Evolutionary conservation across 2,329 filamentous ascomycete species (phyloP).

Genomic region (Fusarium drepaniforme): DNA sequence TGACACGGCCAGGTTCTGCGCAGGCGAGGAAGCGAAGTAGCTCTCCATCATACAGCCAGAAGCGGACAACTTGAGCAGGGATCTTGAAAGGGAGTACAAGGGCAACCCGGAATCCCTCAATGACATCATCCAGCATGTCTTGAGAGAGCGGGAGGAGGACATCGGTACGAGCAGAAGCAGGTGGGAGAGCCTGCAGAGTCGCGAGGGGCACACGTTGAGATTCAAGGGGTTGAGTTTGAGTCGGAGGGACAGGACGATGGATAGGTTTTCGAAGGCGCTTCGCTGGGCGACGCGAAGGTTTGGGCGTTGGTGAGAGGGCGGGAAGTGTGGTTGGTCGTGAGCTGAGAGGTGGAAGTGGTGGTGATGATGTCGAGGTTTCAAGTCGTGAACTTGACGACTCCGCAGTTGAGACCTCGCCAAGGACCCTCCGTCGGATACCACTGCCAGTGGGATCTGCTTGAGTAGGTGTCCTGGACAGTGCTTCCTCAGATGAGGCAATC

Average conservation of each 20-base stretch:
- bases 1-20: constrained; percentile 58
- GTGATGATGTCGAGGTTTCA: constrained; percentile 22
- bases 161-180: constrained; percentile 64
- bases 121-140: constrained; percentile 61
- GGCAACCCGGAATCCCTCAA: constrained; percentile 63
- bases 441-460: not conserved
- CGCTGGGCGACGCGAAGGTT: constrained; percentile 12
- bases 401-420: constrained; percentile 21
- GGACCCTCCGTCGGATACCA: not conserved
- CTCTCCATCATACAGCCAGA: constrained; percentile 72
- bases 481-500: constrained; percentile 46
- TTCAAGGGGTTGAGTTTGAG: constrained; percentile 50
- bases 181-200: constrained; percentile 60
- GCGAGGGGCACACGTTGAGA: constrained; percentile 65
- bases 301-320: constrained; percentile 27
- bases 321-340: constrained; percentile 34
- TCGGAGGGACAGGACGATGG: constrained; percentile 35
- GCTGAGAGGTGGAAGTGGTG: constrained; percentile 13
- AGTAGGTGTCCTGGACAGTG: constrained; percentile 20
- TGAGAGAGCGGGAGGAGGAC: constrained; percentile 65
- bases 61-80: constrained; percentile 65
- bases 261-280: constrained; percentile 46
- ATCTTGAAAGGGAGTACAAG: constrained; percentile 69
- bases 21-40: constrained; percentile 71
- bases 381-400: constrained; percentile 24